These are phyloP conservation scores for Tulasnella sp. DNA, from an alignment of 768 basidiomycete genomes.

Conservation along the genomic window DNA sequence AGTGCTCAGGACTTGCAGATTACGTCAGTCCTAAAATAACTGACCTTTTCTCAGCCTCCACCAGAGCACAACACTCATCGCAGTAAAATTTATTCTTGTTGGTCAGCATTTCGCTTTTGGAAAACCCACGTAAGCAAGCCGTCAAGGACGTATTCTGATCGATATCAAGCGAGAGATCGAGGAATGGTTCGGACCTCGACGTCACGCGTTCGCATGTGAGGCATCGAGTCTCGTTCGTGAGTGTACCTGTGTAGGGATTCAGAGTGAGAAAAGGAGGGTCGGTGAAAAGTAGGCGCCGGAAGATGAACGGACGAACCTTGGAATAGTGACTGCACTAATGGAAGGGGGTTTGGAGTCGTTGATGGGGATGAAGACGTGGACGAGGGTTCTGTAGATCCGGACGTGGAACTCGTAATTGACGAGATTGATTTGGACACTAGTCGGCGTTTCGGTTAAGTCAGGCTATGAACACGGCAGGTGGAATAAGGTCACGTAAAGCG, in stretches of 20 bases:
- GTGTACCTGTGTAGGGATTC: slow-evolving; percentile 77
- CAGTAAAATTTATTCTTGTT: slow-evolving; percentile 98
- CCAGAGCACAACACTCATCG: slow-evolving; percentile 89
- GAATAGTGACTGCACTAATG: slow-evolving; percentile 27
- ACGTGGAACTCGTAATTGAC: slow-evolving; percentile 30
- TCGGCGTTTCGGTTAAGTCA: slow-evolving; percentile 11
- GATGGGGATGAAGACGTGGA: slow-evolving; percentile 20
- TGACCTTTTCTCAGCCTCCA: slow-evolving; percentile 95
- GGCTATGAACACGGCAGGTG: slow-evolving; percentile 1
- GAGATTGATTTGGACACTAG: slow-evolving; percentile 49
- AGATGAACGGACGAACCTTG: slow-evolving; percentile 24
- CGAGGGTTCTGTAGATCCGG: slow-evolving; percentile 10
- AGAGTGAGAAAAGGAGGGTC: not conserved
- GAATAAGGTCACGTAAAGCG: not conserved
- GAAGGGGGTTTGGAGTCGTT: slow-evolving; percentile 35
- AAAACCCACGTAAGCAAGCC: slow-evolving; percentile 90
- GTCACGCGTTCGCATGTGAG: slow-evolving; percentile 89
- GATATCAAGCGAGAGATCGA: slow-evolving; percentile 98
- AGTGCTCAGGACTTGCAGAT: not conserved
- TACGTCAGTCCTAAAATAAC: slow-evolving; percentile 20
- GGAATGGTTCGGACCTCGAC: slow-evolving; percentile 88
- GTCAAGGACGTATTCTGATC: slow-evolving; percentile 96
- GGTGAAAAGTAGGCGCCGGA: not conserved
- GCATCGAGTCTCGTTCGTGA: slow-evolving; percentile 97
- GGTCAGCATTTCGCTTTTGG: slow-evolving; percentile 95